Evolutionary conservation across 768 basidiomycete genomes (phyloP).

Genomic region (Termitomyces sp.): DNA sequence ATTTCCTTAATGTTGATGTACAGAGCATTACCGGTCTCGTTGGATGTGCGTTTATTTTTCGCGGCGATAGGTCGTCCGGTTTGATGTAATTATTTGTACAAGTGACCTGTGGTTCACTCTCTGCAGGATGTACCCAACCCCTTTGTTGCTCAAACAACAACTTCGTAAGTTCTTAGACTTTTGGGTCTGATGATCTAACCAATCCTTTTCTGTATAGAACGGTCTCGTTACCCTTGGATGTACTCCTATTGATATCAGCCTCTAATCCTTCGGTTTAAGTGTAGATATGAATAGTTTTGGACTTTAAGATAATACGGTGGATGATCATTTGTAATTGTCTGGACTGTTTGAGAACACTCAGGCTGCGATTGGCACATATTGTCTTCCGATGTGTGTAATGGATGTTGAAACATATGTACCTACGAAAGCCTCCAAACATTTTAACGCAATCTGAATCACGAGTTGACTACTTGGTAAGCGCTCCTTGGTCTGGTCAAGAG

Average conservation of each 20-base stretch:
- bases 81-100: neutral
- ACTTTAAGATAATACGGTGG: neutral
- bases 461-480: neutral
- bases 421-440: neutral
- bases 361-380: neutral
- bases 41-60: neutral
- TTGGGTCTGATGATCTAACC: neutral
- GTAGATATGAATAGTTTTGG: neutral
- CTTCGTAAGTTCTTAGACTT: neutral
- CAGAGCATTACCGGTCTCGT: neutral
- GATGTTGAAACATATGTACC: neutral
- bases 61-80: too few relatives aligned
- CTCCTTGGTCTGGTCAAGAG: neutral
- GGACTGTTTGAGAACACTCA: neutral
- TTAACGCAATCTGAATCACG: too few relatives aligned
- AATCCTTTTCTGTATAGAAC: neutral
- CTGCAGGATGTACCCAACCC: neutral
- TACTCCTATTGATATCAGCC: neutral
- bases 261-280: neutral
- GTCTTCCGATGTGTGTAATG: neutral
- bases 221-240: constrained; percentile 7
- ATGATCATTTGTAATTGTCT: neutral
- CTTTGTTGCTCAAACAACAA: constrained; percentile 2
- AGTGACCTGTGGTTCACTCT: neutral
- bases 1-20: neutral